Base-by-base conservation (phyloP, 495 filamentous ascomycete genomes). In the Aspergillus taichungensis region DNA sequence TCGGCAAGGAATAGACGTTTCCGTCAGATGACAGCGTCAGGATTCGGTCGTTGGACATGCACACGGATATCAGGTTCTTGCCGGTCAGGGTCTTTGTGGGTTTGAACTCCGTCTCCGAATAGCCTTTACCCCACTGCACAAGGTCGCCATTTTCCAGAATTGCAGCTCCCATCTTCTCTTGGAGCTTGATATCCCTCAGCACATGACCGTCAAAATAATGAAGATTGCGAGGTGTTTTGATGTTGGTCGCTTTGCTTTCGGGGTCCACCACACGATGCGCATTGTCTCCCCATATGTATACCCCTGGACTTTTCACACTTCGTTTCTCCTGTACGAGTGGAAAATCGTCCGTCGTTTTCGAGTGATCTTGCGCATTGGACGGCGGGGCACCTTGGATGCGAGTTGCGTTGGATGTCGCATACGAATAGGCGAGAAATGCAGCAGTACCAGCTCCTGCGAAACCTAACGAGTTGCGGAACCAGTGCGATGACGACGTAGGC, bases 211-310 rank as follows among this genome's bases (percentile, higher is more conserved):
- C 80, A 57, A 98, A 98, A 59, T 82, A 94, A 5, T 75, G 49
- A 55, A 97, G 78, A 35, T 85, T 76, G 40, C 85, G 75, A 8
- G 92, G 90, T 1, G 73, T 79, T 61, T 94, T 95, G 52, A 98
- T 74, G 36, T 79, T 62, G 14, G 63, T 64, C 37, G 95, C 88
- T 34, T 83, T 74, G 5, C 84, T 92, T 47, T 84, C 85, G 1
- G 91, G 89, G 27, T 88, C 91, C 27, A 82, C 87, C 3, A 96
- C 91, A 43, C 73, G 69, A 33, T 90, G 86, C n/a, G 67, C 73
- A 56, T 98, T 98, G 2, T 83, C 85, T 11, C 92, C 92, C 91
- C 92, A 98, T 27, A 82, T 79, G 67, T 94, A 95, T 1, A 96
- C 83, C 0, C 87, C 92, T 3, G 92, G 91, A 43, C 85, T 82